Percentiles rank a stretch among this genome's conserved stretches.
Evolutionary conservation across 352 stramenopile genomes (phyloP).

Genomic region (Globisporangium canariense): DNA sequence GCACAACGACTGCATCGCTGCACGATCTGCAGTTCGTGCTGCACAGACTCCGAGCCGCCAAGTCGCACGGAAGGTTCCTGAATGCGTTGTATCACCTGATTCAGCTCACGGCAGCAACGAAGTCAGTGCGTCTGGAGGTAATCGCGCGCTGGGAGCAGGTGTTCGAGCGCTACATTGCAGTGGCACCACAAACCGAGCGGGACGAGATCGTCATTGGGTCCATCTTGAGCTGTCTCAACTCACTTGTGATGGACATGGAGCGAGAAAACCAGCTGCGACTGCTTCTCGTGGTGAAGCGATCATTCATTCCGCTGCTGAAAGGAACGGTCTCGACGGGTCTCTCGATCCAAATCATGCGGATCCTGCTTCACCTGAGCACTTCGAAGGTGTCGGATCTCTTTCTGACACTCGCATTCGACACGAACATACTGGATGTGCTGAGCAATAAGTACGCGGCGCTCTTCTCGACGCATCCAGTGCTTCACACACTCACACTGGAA

Average conservation of each 20-base stretch:
- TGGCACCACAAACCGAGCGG: constrained; percentile 37
- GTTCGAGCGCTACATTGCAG: constrained; percentile 43
- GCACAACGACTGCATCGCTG: neutral
- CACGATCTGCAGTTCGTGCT: constrained; percentile 28
- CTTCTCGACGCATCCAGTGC: constrained; percentile 37
- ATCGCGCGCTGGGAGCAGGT: constrained; percentile 35
- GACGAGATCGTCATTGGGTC: constrained; percentile 56
- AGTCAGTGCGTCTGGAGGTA: constrained; percentile 24
- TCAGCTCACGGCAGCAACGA: constrained; percentile 28
- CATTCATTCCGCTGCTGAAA: constrained; percentile 45
- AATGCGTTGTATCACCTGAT: constrained; percentile 63
- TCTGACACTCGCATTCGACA: constrained; percentile 54
- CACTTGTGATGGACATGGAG: constrained; percentile 33
- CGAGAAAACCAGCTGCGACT: constrained; percentile 38
- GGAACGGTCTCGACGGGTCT: constrained; percentile 27
- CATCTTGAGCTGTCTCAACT: constrained; percentile 34
- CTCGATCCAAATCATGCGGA: constrained; percentile 33
- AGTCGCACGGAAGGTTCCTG: constrained; percentile 58
- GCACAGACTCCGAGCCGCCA: constrained; percentile 30
- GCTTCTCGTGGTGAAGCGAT: constrained; percentile 47
- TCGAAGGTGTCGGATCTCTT: constrained; percentile 51
- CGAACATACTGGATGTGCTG: constrained; percentile 43
- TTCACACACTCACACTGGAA: constrained; percentile 45
- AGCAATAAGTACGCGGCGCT: constrained; percentile 40
- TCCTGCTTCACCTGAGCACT: constrained; percentile 47